Base-by-base conservation (phyloP, 176 grass and related monocot species). In the Elymus sibiricus region DNA sequence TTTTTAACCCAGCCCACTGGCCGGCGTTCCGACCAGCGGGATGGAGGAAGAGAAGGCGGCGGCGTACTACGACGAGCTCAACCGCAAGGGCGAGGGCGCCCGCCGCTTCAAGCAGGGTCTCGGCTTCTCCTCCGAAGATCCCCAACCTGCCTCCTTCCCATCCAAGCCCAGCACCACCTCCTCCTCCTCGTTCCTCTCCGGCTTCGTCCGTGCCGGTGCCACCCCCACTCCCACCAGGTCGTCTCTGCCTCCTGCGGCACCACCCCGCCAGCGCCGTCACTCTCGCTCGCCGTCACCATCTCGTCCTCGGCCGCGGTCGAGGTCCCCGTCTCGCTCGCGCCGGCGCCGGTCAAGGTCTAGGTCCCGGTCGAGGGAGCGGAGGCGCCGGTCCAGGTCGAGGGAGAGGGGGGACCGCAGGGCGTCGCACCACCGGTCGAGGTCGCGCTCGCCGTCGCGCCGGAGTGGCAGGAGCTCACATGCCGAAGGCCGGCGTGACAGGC, bases 11-110 rank as follows among this genome's bases (percentile, higher is more conserved):
- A 64, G 69, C 46, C 22, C 2, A n/a, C 13, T 88, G 70, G 26
- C 70, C 70, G 37, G 26, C 22, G 27, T 51, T 62, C 51, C 39
- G 27, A 31, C 62, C 51, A 29, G 17, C 32, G 31, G 70, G 13
- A 91, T 91, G 90, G 90, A 88, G 90, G 90, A 88, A 88, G 90
- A 42, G 77, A 91, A 91, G 82, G 90, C 88, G 80, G 94, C 93
- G 46, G 95, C 93, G 74, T 98, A 95, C 85, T 95, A 98, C 88
- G 96, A 98, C 81, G 93, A 98, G 82, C 92, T 98, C 72, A 98
- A 87, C 64, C 91, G 96, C 79, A 98, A 94, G 88, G 96, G 96
- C 77, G 96, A 98, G 80, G 91, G 93, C 70, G 96, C 96, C 76
- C 91, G 93, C 63, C 92, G 93, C 59, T 98, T 94, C 88, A 98